These are phyloP conservation scores for Pythium dissotocum DNA, from an alignment of 352 stramenopile species.

Conservation along the genomic window DNA sequence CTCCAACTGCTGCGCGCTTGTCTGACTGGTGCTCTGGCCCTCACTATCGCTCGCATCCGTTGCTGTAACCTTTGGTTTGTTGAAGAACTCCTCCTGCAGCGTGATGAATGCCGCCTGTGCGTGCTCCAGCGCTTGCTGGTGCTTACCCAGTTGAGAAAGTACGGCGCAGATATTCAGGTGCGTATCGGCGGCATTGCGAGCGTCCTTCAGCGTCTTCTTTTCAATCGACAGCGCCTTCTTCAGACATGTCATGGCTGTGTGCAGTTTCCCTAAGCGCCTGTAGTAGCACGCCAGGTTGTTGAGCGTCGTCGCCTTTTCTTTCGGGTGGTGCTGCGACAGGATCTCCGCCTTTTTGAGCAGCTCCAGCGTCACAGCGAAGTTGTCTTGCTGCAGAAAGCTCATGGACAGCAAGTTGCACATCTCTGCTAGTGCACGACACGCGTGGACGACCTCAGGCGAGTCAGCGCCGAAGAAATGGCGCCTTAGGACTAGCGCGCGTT, in stretches of 20 bases:
- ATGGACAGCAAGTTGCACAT: conserved; percentile 95
- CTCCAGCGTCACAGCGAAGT: conserved; percentile 90
- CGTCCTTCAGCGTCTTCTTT: conserved; percentile 50
- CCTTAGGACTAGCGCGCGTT: conserved; percentile 88
- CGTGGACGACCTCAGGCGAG: conserved; percentile 79
- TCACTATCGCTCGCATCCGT: background rate
- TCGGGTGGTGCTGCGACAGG: conserved; percentile 81
- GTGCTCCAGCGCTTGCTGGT: conserved; percentile 84
- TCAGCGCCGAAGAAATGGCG: conserved; percentile 93
- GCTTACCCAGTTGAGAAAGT: conserved; percentile 86
- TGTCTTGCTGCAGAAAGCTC: conserved; percentile 93
- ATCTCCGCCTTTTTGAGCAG: conserved; percentile 94
- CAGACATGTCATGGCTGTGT: conserved; percentile 90
- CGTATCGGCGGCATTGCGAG: conserved; percentile 89
- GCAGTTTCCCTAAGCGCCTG: conserved; percentile 83
- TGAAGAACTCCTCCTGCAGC: conserved; percentile 89
- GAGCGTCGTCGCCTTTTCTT: conserved; percentile 86
- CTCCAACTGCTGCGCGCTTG: conserved; percentile 46
- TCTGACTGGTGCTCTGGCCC: background rate
- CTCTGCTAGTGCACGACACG: conserved; percentile 89
- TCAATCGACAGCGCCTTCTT: conserved; percentile 91
- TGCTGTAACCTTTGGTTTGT: conserved; percentile 6
- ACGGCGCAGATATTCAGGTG: conserved; percentile 94
- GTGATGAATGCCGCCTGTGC: conserved; percentile 87
- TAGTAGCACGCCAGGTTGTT: conserved; percentile 96